Evolutionary conservation across 768 basidiomycete species (phyloP).

Genomic region (Macrolepiota dolichaula): DNA sequence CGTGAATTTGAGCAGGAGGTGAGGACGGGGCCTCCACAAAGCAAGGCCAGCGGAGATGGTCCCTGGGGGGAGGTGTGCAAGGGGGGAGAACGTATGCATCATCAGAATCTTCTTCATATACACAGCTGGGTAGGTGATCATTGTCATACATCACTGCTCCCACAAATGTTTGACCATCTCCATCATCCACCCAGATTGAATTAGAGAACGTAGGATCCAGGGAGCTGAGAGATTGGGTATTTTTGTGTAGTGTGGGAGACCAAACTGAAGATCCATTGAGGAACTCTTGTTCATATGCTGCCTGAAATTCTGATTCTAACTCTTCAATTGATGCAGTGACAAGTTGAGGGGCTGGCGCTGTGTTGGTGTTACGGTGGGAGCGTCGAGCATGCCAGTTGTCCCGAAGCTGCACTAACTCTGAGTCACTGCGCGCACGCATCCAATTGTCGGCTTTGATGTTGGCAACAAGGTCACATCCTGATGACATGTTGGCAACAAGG

Average conservation of each 20-base stretch:
- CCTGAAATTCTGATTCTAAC: neutral
- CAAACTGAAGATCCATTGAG: too few relatives aligned
- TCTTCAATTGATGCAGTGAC: neutral
- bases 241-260: neutral
- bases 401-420: neutral
- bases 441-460: neutral
- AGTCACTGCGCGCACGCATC: neutral
- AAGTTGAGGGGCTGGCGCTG: neutral
- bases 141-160: neutral
- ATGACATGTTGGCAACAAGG: too few relatives aligned
- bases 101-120: neutral
- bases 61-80: neutral
- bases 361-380: neutral
- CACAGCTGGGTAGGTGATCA: neutral
- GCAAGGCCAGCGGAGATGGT: neutral
- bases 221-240: neutral
- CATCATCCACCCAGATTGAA: neutral
- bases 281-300: neutral
- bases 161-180: neutral
- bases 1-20: neutral
- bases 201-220: neutral
- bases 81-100: neutral
- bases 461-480: neutral
- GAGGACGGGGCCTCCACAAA: neutral
- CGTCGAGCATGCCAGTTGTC: neutral